phyloP scores from a whole-genome alignment of 768 basidiomycete species.

The Psilocybe tampanensis region DNA sequence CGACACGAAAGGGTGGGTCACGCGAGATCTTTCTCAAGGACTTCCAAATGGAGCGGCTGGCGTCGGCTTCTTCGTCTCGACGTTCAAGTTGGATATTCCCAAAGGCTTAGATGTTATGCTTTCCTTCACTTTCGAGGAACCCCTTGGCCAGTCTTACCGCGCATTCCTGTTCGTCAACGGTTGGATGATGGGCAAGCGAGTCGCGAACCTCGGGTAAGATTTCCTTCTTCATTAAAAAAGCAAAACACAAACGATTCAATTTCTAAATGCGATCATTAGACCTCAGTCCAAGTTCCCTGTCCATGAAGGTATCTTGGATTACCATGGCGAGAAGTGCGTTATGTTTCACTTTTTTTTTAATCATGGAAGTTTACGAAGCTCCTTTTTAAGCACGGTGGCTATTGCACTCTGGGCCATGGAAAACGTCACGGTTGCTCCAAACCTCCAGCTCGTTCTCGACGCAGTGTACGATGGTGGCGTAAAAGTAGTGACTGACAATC shows the following conservation, averaged over 20 bases:
- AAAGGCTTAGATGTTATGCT: constrained; percentile 64
- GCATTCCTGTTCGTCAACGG: constrained; percentile 81
- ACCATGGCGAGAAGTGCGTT: constrained; percentile 68
- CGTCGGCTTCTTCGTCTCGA: constrained; percentile 82
- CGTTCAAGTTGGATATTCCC: constrained; percentile 65
- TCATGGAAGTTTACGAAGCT: neutral
- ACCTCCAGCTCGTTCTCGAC: constrained; percentile 56
- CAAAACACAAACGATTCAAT: neutral
- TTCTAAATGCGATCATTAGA: constrained; percentile 30
- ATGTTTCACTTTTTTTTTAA: neutral
- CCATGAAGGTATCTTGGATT: constrained; percentile 78
- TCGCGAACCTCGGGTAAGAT: constrained; percentile 68
- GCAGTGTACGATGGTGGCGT: constrained; percentile 67
- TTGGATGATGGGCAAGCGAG: constrained; percentile 87
- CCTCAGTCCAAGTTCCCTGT: constrained; percentile 85
- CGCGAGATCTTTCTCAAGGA: constrained; percentile 57
- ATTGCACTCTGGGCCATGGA: constrained; percentile 75
- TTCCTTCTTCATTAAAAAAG: neutral
- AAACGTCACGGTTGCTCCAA: constrained; percentile 46
- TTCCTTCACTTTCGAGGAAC: constrained; percentile 71
- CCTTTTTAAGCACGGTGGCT: constrained; percentile 48
- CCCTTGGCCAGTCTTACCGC: constrained; percentile 65
- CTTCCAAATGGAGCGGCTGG: constrained; percentile 63
- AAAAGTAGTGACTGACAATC: constrained; percentile 56
- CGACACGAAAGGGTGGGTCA: constrained; percentile 60